Conservation (phyloP, 352 stramenopile species). For the Chrysophaeum taylorii region DNA sequence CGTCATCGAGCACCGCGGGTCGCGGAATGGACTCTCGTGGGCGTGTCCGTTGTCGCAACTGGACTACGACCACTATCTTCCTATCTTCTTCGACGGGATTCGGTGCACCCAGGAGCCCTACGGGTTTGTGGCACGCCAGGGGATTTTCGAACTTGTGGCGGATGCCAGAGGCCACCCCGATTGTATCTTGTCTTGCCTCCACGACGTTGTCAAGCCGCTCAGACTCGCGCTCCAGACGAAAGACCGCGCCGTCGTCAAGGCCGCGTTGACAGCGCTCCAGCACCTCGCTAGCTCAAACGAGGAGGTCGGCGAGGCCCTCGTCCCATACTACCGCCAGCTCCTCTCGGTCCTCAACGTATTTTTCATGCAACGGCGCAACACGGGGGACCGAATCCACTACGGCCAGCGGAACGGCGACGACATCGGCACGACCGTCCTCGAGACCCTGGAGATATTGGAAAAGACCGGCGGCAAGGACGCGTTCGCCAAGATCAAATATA, state of each 20-base stretch:
- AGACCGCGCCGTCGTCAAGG: conserved; percentile 27
- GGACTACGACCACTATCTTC: conserved; percentile 70
- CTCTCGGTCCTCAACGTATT: conserved; percentile 75
- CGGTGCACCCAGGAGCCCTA: conserved; percentile 58
- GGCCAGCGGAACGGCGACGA: conserved; percentile 61
- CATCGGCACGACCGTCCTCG: conserved; percentile 62
- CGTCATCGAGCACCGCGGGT: conserved; percentile 33
- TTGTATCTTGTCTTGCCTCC: conserved; percentile 48
- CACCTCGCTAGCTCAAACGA: conserved; percentile 35
- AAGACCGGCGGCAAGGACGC: conserved; percentile 64
- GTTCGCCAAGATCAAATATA: conserved; percentile 74
- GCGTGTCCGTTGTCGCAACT: conserved; percentile 41
- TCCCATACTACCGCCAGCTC: conserved; percentile 78
- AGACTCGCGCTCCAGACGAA: conserved; percentile 25
- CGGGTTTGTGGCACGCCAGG: conserved; percentile 62
- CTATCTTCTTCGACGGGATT: conserved; percentile 77
- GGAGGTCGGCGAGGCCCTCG: conserved; percentile 60
- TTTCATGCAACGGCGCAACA: conserved; percentile 64
- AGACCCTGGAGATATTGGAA: conserved; percentile 75
- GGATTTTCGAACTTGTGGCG: conserved; percentile 61
- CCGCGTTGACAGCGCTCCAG: conserved; percentile 32
- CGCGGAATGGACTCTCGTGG: conserved; percentile 35
- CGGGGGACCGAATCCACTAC: conserved; percentile 78
- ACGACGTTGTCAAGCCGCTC: conserved; percentile 25
- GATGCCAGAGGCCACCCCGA: conserved; percentile 50